Conservation (phyloP, 1,139 yeast species). For the Debaryomycetaceae sp. region DNA sequence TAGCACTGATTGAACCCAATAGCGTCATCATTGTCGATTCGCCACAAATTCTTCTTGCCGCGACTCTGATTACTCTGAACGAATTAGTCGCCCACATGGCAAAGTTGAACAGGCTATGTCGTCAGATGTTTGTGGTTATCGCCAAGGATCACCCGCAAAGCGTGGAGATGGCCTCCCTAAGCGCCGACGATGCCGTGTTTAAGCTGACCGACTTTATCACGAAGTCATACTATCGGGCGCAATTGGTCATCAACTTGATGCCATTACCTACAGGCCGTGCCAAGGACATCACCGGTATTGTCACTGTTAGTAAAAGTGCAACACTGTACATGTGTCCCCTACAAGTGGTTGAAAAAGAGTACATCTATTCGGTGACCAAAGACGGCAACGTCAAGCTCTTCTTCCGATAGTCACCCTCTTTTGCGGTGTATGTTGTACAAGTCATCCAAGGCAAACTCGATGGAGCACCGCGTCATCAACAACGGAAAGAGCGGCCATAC, state of each 20-base stretch:
- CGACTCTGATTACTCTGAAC: slow-evolving; percentile 31
- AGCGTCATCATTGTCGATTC: slow-evolving; percentile 40
- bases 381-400: slow-evolving; percentile 47
- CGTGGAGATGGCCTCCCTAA: slow-evolving; percentile 25
- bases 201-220: slow-evolving; percentile 43
- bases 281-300: slow-evolving; percentile 72
- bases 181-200: slow-evolving; percentile 28
- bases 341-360: slow-evolving; percentile 55
- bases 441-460: slow-evolving; percentile 85
- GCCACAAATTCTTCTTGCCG: slow-evolving; percentile 46
- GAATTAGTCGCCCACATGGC: slow-evolving; percentile 32
- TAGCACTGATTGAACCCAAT: slow-evolving; percentile 12
- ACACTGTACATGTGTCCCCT: slow-evolving; percentile 20
- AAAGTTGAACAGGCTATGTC: slow-evolving; percentile 29
- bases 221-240: slow-evolving; percentile 48
- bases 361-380: slow-evolving; percentile 56
- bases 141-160: slow-evolving; percentile 38
- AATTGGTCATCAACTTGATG: slow-evolving; percentile 48
- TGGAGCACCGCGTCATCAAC: slow-evolving; percentile 82
- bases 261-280: slow-evolving; percentile 82
- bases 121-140: slow-evolving; percentile 30
- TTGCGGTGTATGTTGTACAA: slow-evolving; percentile 52
- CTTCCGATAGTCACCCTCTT: slow-evolving; percentile 30
- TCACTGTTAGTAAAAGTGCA: slow-evolving; percentile 55
- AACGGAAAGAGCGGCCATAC: slow-evolving; percentile 92